Percentiles rank a stretch among this genome's conserved stretches.
Evolutionary conservation across 305 asterid genomes (phyloP).

Genomic region (Fraxinus sp.): DNA sequence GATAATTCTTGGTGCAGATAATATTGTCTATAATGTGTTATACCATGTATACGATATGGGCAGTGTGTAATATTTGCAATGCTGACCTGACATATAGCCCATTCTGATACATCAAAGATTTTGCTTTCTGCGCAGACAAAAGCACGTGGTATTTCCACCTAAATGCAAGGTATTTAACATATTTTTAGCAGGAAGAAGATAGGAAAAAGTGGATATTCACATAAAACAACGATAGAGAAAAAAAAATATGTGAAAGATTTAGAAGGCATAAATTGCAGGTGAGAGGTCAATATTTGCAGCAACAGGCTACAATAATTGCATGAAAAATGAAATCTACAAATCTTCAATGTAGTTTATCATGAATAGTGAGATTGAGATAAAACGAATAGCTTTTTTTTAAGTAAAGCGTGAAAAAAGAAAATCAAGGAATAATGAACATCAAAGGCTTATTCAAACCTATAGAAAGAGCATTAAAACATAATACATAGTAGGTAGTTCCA

Average conservation of each 20-base stretch:
- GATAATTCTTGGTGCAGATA: not conserved
- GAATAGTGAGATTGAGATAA: conserved; percentile 3
- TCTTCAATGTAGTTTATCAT: not conserved
- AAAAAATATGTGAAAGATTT: not conserved
- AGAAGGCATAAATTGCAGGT: not conserved
- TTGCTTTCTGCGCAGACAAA: conserved; percentile 97
- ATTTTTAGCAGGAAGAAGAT: conserved; percentile 1
- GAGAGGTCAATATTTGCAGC: conserved; percentile 5
- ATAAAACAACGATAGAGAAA: not conserved
- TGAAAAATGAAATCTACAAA: not conserved
- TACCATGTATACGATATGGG: conserved; percentile 2
- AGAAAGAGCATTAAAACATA: not conserved
- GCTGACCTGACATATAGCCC: conserved; percentile 99
- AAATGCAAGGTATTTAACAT: conserved; percentile 6
- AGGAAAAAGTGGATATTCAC: not conserved
- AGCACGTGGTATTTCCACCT: conserved; percentile 98
- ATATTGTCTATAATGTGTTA: not conserved
- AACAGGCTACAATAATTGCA: conserved; percentile 18
- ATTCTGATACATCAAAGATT: conserved; percentile 95
- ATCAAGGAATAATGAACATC: not conserved
- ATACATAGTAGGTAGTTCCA: not conserved
- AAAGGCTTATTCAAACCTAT: not conserved
- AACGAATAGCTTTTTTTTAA: not conserved
- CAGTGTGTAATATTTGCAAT: conserved; percentile 10
- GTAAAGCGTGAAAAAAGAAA: not conserved